phyloP scores from a whole-genome alignment of 192 early-diverging fungal genomes.

The Globomyces pollinis-pini region DNA sequence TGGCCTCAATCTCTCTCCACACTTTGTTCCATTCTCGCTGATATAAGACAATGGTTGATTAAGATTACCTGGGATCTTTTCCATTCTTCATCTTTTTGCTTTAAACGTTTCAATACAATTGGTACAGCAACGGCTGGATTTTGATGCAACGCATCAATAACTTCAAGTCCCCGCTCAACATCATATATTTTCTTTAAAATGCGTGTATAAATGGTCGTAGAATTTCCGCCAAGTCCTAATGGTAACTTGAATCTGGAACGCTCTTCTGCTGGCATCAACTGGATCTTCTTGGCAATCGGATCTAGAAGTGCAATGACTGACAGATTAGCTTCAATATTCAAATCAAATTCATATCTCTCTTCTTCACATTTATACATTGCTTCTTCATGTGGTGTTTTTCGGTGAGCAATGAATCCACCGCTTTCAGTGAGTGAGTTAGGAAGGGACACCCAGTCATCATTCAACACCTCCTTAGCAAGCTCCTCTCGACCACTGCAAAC shows the following conservation, averaged over 20 bases:
- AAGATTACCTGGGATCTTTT: too few species aligned
- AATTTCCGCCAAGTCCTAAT: constrained; percentile 72
- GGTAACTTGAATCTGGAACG: constrained; percentile 60
- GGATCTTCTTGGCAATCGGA: constrained; percentile 79
- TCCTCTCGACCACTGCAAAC: constrained; percentile 89
- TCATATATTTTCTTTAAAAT: constrained; percentile 97
- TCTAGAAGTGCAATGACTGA: constrained; percentile 83
- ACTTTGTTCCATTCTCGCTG: constrained; percentile 93
- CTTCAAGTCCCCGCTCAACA: constrained; percentile 71
- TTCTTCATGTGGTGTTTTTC: constrained; percentile 89
- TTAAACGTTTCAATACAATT: constrained; percentile 85
- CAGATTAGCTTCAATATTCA: constrained; percentile 92
- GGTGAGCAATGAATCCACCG: constrained; percentile 78
- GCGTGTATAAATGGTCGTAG: constrained; percentile 79
- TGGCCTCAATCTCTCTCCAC: constrained; percentile 89
- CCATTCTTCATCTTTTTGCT: constrained; percentile 99
- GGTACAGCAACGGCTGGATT: constrained; percentile 89
- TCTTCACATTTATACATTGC: constrained; percentile 94
- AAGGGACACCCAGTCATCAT: constrained; percentile 91
- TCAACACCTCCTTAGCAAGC: constrained; percentile 87
- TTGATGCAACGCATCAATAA: constrained; percentile 86
- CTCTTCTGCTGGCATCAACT: constrained; percentile 76
- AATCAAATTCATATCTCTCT: constrained; percentile 95
- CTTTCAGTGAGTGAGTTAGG: constrained; percentile 90
- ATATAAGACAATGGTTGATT: too few species aligned